Percentiles rank a stretch among this genome's conserved stretches.
Conservation (phyloP, 257 asterid species). For the Gynochthodes officinalis region DNA sequence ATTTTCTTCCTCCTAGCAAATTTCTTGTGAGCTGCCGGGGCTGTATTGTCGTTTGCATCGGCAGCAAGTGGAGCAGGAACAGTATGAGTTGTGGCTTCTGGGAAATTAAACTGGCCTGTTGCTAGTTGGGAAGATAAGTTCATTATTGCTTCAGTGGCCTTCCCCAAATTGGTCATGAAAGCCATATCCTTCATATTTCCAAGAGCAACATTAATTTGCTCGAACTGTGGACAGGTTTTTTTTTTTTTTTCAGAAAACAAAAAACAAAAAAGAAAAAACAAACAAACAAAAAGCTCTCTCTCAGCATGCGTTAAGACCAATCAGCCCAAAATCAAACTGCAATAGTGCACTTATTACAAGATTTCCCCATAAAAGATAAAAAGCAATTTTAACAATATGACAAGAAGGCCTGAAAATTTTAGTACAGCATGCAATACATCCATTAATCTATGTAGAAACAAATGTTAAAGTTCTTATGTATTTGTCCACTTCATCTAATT, state of each 20-base stretch:
- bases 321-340: neutral
- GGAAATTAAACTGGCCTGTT: neutral
- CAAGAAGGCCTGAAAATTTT: neutral
- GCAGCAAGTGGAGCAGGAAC: neutral
- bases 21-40: neutral
- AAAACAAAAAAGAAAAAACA: too few relatives aligned
- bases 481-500: too few relatives aligned
- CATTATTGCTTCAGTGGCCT: conserved; percentile 10
- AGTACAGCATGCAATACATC: neutral
- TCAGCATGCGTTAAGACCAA: neutral
- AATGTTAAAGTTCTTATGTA: too few relatives aligned
- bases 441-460: too few relatives aligned
- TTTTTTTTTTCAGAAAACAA: too few relatives aligned
- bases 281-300: neutral
- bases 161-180: conserved; percentile 19
- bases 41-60: neutral
- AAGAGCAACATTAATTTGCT: conserved; percentile 26
- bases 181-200: conserved; percentile 21
- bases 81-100: neutral
- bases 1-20: conserved; percentile 3
- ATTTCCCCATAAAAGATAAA: neutral
- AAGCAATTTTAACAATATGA: neutral
- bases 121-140: conserved; percentile 15
- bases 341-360: neutral
- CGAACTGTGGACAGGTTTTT: conserved; percentile 31